Conservation (phyloP, 2,329 filamentous ascomycete species). For the Ceratocystis smalleyi region DNA sequence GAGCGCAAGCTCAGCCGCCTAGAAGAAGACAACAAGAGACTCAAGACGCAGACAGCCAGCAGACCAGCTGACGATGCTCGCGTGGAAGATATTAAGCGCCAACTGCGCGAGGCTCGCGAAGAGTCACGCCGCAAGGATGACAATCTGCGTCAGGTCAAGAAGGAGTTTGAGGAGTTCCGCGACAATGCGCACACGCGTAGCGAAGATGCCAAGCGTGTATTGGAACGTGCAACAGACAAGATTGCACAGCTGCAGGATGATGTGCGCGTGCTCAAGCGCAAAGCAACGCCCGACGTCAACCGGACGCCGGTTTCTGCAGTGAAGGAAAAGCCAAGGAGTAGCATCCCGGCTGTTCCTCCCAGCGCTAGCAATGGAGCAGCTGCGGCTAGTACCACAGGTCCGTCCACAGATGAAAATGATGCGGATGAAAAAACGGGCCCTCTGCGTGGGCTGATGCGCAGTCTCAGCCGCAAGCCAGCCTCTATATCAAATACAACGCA, state of each 20-base stretch:
- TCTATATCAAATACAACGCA: background rate
- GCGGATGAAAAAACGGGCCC: conserved; percentile 3
- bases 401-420: background rate
- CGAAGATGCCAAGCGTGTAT: conserved; percentile 38
- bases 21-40: conserved; percentile 25
- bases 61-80: conserved; percentile 17
- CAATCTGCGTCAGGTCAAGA: conserved; percentile 33
- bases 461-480: background rate
- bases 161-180: conserved; percentile 39
- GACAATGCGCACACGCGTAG: conserved; percentile 38
- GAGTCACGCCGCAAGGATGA: conserved; percentile 34
- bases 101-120: conserved; percentile 31
- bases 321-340: background rate
- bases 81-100: conserved; percentile 16
- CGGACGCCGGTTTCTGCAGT: background rate
- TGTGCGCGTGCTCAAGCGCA: conserved; percentile 27
- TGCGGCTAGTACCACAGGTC: background rate
- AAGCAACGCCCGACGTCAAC: background rate
- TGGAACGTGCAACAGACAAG: conserved; percentile 41
- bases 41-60: conserved; percentile 19
- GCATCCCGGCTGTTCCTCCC: background rate
- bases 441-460: background rate
- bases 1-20: conserved; percentile 30
- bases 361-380: background rate
- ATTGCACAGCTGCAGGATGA: conserved; percentile 41